Percentiles rank a stretch among this genome's conserved stretches.
phyloP scores from a whole-genome alignment of 345 rosid species.

The Moricandia arvensis region DNA sequence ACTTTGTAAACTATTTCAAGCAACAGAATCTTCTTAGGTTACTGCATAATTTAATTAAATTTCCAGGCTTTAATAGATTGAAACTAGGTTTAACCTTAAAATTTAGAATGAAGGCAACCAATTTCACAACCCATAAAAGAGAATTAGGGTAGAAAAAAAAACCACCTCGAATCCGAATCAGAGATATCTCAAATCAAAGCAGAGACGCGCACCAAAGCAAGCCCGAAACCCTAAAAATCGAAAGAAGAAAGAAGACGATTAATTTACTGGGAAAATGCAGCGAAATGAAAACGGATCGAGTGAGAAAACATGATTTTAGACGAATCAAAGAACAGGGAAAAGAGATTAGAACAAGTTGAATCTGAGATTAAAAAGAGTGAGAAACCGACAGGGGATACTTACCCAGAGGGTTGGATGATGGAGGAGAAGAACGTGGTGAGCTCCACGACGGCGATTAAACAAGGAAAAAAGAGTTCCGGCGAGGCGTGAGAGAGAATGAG shows the following conservation, averaged over 20 bases:
- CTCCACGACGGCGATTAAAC: not conserved
- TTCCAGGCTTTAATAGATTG: slow-evolving; percentile 20
- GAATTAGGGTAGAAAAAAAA: not conserved
- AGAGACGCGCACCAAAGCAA: not conserved
- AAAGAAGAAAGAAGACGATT: not conserved
- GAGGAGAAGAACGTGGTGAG: not conserved
- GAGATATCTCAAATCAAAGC: not conserved
- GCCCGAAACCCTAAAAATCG: slow-evolving; percentile 33
- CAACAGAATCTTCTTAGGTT: no score
- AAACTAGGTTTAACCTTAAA: not conserved
- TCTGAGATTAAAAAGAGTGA: slow-evolving; percentile 19
- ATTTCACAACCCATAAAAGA: not conserved
- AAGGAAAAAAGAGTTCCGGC: not conserved
- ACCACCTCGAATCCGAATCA: not conserved
- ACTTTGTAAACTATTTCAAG: no score
- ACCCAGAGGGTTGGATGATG: not conserved
- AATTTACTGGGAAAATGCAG: not conserved
- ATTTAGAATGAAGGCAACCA: not conserved
- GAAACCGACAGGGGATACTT: not conserved
- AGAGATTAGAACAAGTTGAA: slow-evolving; percentile 9
- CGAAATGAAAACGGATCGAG: slow-evolving; percentile 22
- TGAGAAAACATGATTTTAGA: not conserved
- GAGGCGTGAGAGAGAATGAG: not conserved
- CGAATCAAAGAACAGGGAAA: slow-evolving; percentile 14
- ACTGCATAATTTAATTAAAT: no score